phyloP scores from a whole-genome alignment of 2,329 filamentous ascomycete species.

The Achaetomium macrosporum region DNA sequence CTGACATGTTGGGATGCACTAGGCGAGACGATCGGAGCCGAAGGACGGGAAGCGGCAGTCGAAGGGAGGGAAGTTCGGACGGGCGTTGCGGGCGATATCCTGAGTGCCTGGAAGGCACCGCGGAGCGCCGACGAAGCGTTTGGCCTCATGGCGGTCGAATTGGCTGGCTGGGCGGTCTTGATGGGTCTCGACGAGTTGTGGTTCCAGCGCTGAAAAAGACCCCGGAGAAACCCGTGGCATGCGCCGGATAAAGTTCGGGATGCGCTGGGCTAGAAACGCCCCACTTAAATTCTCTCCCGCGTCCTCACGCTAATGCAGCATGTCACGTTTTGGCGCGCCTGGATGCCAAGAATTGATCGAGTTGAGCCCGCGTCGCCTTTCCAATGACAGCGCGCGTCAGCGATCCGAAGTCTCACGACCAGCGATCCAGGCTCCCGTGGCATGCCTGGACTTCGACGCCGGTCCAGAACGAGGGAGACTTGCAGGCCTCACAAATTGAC shows the following conservation, averaged over 20 bases:
- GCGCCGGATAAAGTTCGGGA: conserved; percentile 6
- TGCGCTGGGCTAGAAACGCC: neutral
- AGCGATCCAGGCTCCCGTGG: conserved; percentile 22
- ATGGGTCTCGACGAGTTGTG: neutral
- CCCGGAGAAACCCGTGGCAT: neutral
- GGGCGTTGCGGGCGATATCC: conserved; percentile 37
- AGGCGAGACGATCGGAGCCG: conserved; percentile 26
- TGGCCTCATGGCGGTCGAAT: conserved; percentile 39
- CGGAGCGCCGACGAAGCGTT: conserved; percentile 39
- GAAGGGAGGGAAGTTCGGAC: conserved; percentile 33
- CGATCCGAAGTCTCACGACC: neutral
- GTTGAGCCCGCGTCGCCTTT: conserved; percentile 17
- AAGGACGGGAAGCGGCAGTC: conserved; percentile 29
- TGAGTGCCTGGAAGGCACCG: conserved; percentile 47
- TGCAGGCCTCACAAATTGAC: neutral
- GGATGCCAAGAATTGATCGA: conserved; percentile 11
- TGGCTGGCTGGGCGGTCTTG: conserved; percentile 7
- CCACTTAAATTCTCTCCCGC: neutral
- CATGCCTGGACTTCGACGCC: conserved; percentile 12
- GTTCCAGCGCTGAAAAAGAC: conserved; percentile 10
- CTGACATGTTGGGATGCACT: conserved; percentile 43
- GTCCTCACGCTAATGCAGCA: neutral
- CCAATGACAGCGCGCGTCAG: conserved; percentile 19
- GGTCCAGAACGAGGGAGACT: neutral
- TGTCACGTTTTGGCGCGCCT: conserved; percentile 21